phyloP scores from a whole-genome alignment of 106 monocot species.

The Dioscorea zingiberensis region DNA sequence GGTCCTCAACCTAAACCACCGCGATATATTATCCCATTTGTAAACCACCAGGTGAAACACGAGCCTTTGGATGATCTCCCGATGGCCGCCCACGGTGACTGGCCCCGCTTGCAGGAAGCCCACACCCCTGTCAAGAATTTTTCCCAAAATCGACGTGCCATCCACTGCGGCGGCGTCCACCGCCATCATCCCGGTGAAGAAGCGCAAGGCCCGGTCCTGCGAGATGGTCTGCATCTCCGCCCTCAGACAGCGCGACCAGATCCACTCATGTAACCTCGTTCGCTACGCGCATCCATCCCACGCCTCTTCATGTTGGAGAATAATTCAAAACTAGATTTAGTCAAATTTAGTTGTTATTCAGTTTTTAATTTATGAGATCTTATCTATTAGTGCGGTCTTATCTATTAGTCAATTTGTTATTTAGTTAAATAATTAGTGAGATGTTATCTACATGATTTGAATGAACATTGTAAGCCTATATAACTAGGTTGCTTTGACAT shows the following conservation, averaged over 20 bases:
- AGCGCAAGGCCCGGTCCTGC: slow-evolving; percentile 43
- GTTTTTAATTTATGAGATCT: no score
- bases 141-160: background rate
- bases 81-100: background rate
- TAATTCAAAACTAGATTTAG: no score
- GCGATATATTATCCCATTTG: slow-evolving; percentile 6
- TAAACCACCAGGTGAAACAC: slow-evolving; percentile 27
- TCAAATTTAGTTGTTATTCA: no score
- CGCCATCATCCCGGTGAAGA: slow-evolving; percentile 29
- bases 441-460: no score
- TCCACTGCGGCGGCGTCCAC: background rate
- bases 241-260: slow-evolving; percentile 32
- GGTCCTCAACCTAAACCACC: slow-evolving; percentile 9
- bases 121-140: slow-evolving; percentile 25
- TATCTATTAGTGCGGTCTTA: no score
- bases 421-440: no score
- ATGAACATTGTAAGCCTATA: no score
- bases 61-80: slow-evolving; percentile 13
- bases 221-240: slow-evolving; percentile 74
- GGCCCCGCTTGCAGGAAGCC: slow-evolving; percentile 4
- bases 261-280: slow-evolving; percentile 55
- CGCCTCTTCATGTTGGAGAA: no score
- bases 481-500: no score
- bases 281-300: slow-evolving; percentile 51
- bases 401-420: no score